phyloP scores from a whole-genome alignment of 116 monocot species.

The Posidonia oceanica region DNA sequence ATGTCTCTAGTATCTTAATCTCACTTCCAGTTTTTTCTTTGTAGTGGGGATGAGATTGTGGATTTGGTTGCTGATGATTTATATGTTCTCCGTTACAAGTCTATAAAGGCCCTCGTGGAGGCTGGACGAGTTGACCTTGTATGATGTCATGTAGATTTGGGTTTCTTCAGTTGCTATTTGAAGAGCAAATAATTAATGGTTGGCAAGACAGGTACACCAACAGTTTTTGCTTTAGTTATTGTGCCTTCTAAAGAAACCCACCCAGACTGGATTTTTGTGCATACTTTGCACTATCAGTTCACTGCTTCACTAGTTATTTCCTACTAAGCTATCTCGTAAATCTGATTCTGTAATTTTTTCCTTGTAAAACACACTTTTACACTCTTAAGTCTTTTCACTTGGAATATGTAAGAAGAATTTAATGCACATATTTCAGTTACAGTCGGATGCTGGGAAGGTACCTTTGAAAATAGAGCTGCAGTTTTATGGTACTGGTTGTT shows the following conservation, averaged over 20 bases:
- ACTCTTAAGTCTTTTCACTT: no score
- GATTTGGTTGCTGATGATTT: conserved; percentile 80
- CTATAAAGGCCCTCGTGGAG: conserved; percentile 89
- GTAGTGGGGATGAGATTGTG: no score
- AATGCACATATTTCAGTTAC: no score
- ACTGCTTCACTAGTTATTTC: no score
- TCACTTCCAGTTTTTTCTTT: no score
- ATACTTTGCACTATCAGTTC: neutral
- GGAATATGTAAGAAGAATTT: no score
- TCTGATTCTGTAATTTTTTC: neutral
- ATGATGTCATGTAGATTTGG: conserved; percentile 10
- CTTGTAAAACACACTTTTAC: neutral
- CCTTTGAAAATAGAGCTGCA: no score
- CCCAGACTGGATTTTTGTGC: neutral
- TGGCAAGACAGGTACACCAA: neutral
- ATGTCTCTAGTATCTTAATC: no score
- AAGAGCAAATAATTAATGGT: neutral
- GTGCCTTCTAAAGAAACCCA: neutral
- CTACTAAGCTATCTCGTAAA: no score
- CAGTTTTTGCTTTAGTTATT: no score
- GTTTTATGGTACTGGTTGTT: no score
- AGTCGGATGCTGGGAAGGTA: no score
- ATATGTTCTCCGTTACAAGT: conserved; percentile 91
- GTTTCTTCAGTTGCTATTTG: neutral
- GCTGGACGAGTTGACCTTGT: conserved; percentile 77